Percentiles rank a stretch among this genome's conserved stretches.
Conservation (phyloP, 805 yeast genomes). For the Kodamaea neixiangensis region DNA sequence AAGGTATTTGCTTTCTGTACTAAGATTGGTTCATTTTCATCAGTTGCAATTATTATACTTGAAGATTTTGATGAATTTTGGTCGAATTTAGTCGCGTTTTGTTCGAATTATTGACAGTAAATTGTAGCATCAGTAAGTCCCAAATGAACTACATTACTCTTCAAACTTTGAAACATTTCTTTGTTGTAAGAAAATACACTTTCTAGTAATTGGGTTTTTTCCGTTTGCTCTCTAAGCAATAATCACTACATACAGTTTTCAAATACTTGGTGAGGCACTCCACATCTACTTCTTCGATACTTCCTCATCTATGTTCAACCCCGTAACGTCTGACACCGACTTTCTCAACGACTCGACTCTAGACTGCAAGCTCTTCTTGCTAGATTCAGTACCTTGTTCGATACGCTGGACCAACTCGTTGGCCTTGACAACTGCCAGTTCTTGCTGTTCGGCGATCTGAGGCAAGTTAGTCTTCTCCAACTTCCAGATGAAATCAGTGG, state of each 20-base stretch:
- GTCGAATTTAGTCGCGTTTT: too few relatives aligned
- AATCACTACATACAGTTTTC: neutral
- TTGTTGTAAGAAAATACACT: too few relatives aligned
- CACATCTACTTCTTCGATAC: constrained; percentile 47
- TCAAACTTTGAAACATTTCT: too few relatives aligned
- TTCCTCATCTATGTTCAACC: constrained; percentile 64
- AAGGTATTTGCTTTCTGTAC: too few relatives aligned
- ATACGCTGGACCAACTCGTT: constrained; percentile 45
- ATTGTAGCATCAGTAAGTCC: too few relatives aligned
- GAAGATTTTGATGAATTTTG: too few relatives aligned
- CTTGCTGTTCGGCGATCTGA: constrained; percentile 62
- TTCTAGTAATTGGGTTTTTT: neutral
- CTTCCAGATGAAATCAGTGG: constrained; percentile 56
- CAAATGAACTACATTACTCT: too few relatives aligned
- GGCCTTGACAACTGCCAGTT: constrained; percentile 47
- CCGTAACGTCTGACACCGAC: constrained; percentile 58
- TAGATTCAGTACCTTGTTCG: constrained; percentile 41
- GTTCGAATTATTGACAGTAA: too few relatives aligned
- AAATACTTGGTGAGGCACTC: neutral
- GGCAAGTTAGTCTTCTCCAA: constrained; percentile 65
- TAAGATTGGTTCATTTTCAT: too few relatives aligned
- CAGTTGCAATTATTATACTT: too few relatives aligned
- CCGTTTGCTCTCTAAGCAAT: neutral
- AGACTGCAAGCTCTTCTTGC: constrained; percentile 38
- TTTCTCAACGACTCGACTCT: constrained; percentile 42